Conservation (phyloP, 345 rosid species). For the Eucalyptus melliodora region DNA sequence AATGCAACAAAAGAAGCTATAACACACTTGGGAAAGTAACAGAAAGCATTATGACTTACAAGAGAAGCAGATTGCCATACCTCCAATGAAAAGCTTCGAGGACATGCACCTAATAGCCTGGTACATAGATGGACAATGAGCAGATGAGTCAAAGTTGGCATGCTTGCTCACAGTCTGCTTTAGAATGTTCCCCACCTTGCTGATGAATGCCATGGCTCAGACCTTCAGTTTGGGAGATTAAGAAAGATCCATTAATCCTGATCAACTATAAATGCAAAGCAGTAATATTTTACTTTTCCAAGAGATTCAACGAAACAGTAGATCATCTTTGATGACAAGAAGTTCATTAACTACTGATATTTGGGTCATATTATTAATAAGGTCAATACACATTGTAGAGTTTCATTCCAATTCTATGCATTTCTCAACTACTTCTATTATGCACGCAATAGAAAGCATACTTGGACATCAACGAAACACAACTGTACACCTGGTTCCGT, state of each 20-base stretch:
- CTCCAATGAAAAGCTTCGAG: slow-evolving; percentile 72
- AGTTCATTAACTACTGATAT: background rate
- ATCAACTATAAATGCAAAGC: background rate
- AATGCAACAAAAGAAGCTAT: background rate
- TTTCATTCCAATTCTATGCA: background rate
- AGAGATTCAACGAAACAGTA: background rate
- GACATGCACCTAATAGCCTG: slow-evolving; percentile 77
- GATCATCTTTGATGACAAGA: background rate
- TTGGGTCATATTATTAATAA: background rate
- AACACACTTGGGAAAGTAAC: background rate
- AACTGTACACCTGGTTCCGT: background rate
- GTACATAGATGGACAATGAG: slow-evolving; percentile 42
- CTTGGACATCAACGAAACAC: background rate
- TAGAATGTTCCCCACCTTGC: slow-evolving; percentile 53
- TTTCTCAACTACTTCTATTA: background rate
- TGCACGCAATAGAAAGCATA: background rate
- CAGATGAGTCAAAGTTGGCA: slow-evolving; percentile 20
- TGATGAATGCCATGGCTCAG: slow-evolving; percentile 58
- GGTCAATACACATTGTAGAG: background rate
- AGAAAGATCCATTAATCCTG: background rate
- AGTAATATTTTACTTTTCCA: background rate
- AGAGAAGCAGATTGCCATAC: slow-evolving; percentile 9
- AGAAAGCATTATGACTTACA: background rate
- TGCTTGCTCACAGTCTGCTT: slow-evolving; percentile 45
- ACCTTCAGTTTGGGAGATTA: slow-evolving; percentile 3